Base-by-base conservation (phyloP, 192 early-diverging fungal species). In the Lunasporangiospora selenospora region DNA sequence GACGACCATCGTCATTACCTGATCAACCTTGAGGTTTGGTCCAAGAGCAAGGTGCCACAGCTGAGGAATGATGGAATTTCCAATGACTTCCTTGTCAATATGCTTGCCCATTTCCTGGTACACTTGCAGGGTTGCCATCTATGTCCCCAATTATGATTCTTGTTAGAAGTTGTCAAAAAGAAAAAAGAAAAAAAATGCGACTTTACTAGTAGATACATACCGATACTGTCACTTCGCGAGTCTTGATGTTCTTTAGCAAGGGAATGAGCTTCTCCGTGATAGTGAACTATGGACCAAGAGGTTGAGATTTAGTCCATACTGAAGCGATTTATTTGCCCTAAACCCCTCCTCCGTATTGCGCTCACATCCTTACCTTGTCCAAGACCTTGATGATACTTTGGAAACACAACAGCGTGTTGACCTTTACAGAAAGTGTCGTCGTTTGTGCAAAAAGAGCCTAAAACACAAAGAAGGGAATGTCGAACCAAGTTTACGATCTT, bases 261-360 rank as follows among this genome's bases (percentile, higher is more conserved):
- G 94, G 94, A n/a, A 95, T 71, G 19, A 95, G 41, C 62, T 89
- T 92, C 31, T 89, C 90, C 21, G 81, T 78, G 47, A 92, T 84
- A 2, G 87, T 87, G 44, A 79, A 81, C 63, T 83, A 67, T 24
- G 30, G 0, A 29, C 30, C 7, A 36, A 6, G 45, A n/a, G n/a
- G n/a, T 39, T 7, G 18, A 50, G 24, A n/a, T n/a, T n/a, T n/a
- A n/a, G n/a, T n/a, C n/a, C n/a, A n/a, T n/a, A n/a, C n/a, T n/a
- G n/a, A n/a, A n/a, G n/a, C n/a, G n/a, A n/a, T n/a, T n/a, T n/a
- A n/a, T n/a, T n/a, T n/a, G n/a, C n/a, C n/a, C n/a, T n/a, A n/a
- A n/a, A n/a, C n/a, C n/a, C n/a, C n/a, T n/a, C n/a, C n/a, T n/a
- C n/a, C n/a, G n/a, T n/a, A n/a, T n/a, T n/a, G n/a, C n/a, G n/a